Base-by-base conservation (phyloP, 1,139 yeast species). In the Chernovozyma aurita region DNA sequence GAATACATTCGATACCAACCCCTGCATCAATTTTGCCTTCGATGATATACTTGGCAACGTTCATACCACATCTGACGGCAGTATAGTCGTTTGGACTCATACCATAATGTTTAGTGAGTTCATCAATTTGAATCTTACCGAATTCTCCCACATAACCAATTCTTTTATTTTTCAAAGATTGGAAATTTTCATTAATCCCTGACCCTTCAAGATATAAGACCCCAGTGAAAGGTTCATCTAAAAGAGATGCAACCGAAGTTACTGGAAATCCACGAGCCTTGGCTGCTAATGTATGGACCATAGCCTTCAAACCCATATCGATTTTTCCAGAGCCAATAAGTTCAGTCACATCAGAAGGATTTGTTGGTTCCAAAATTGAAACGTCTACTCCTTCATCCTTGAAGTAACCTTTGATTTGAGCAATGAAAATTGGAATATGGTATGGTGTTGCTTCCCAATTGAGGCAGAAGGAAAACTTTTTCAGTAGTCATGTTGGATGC, bases 11-110 rank as follows among this genome's bases (percentile, higher is more conserved):
- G 42, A 75, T 71, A 45, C 80, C 80, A 49, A 74, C 68, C 38
- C 80, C 80, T 38, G 79, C 79, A 51, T 75, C 78, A 37, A 75
- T 73, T 43, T 65, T 61, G 27, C 78, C 80, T 40, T 73, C 76
- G 39, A 75, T 69, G 46, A 75, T 73, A 47, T 66, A 67, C 48
- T 72, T 73, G 40, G 80, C 77, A 34, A 75, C 79, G 47, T 75
- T 75, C 80, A 75, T 75, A 35, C 80, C 80, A 47, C 79, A 73
- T 52, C 80, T 64, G 34, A 75, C 76, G n/a, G 80, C 77, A 36
- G 78, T 73, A 52, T 74, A 75, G 50, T 75, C 80, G 28, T 61
- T 61, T 18, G 78, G 78, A 24, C 65, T 65, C 78, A 74, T 71
- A 27, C 78, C 78, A 45, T 68, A 73, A 53, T 73, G 73, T 45